Percentiles rank a stretch among this genome's conserved stretches.
These are phyloP conservation scores for Aquilaria sinensis DNA, from an alignment of 345 rosid genomes.

Conservation along the genomic window DNA sequence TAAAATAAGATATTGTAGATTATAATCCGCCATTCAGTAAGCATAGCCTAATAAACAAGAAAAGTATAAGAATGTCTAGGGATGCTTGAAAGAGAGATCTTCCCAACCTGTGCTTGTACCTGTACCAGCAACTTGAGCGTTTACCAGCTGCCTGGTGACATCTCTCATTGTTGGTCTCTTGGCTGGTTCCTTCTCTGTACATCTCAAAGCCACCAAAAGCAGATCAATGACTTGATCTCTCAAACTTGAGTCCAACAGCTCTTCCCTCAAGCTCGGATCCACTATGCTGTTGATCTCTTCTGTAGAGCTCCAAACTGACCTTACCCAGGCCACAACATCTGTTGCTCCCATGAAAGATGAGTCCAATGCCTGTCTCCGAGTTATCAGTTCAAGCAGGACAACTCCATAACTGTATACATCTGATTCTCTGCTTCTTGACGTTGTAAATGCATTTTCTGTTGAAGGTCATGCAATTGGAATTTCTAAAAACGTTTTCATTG, in stretches of 20 bases:
- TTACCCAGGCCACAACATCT: constrained; percentile 40
- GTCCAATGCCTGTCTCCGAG: constrained; percentile 47
- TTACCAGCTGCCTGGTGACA: constrained; percentile 45
- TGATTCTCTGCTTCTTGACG: constrained; percentile 43
- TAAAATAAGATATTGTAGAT: too few species aligned
- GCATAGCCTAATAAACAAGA: too few species aligned
- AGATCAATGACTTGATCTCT: constrained; percentile 45
- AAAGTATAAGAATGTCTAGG: too few species aligned
- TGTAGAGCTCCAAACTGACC: constrained; percentile 33
- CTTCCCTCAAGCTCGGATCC: constrained; percentile 38
- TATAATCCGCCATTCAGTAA: too few species aligned
- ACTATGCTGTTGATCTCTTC: constrained; percentile 31
- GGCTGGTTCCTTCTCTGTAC: constrained; percentile 50
- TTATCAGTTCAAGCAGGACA: constrained; percentile 57
- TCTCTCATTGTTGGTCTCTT: constrained; percentile 67
- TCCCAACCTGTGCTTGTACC: too few species aligned
- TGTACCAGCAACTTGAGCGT: constrained; percentile 10
- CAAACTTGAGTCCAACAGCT: constrained; percentile 40
- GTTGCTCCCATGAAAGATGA: constrained; percentile 24
- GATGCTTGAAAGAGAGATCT: too few species aligned
- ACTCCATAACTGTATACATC: constrained; percentile 73
- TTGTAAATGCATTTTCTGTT: constrained; percentile 58
- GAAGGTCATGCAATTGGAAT: neutral
- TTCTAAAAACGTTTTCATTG: neutral
- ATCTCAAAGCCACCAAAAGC: constrained; percentile 46